Percentiles rank a stretch among this genome's conserved stretches.
Evolutionary conservation across 2,329 filamentous ascomycete genomes (phyloP).

Genomic region (Penicillium vulpinum): DNA sequence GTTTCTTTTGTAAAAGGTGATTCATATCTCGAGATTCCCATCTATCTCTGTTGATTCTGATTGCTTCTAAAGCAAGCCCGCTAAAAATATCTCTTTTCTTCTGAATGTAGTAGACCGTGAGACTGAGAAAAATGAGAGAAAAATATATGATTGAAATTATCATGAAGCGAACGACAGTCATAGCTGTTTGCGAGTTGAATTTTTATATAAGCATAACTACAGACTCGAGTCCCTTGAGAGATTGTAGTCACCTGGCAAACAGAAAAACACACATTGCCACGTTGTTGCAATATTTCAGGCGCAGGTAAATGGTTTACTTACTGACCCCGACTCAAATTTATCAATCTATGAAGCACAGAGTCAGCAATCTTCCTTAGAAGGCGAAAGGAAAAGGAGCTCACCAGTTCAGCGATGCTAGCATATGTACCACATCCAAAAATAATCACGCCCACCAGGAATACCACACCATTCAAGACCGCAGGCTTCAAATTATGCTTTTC

Average conservation of each 20-base stretch:
- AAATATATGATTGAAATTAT: background rate
- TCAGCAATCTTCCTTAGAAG: background rate
- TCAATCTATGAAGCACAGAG: background rate
- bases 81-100: background rate
- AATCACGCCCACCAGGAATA: conserved; percentile 17
- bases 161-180: background rate
- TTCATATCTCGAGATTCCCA: background rate
- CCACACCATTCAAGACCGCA: conserved; percentile 10
- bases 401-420: conserved; percentile 16
- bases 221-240: background rate
- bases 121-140: background rate
- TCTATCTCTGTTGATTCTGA: too few relatives aligned
- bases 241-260: background rate
- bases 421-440: conserved; percentile 19
- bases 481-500: conserved; percentile 6
- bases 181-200: background rate
- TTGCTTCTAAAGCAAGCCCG: too few relatives aligned
- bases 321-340: conserved; percentile 4
- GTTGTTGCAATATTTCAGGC: background rate
- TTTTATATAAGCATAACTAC: background rate
- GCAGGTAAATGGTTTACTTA: conserved; percentile 10
- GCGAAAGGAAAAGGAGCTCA: background rate
- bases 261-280: background rate
- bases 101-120: background rate
- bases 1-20: too few relatives aligned